Conservation (phyloP, 1,284 basidiomycete species). For the Cystobasidiaceae sp. region DNA sequence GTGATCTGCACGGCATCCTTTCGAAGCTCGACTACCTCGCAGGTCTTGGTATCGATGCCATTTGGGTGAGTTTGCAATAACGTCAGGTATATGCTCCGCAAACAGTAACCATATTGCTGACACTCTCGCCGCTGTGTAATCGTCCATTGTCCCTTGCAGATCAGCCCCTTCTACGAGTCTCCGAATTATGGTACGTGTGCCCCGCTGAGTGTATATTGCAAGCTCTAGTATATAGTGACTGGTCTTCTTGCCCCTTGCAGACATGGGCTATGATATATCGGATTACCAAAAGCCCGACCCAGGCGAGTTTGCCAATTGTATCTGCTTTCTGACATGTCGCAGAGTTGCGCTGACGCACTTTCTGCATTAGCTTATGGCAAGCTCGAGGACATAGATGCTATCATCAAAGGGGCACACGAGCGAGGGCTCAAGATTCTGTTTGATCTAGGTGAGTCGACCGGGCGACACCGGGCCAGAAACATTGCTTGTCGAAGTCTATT, state of each 20-base stretch:
- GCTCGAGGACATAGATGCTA: slow-evolving; percentile 63
- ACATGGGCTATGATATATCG: slow-evolving; percentile 43
- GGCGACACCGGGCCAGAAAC: background rate
- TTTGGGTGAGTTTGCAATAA: slow-evolving; percentile 73
- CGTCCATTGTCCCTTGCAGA: too few relatives aligned
- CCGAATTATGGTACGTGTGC: background rate
- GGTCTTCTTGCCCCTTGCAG: slow-evolving; percentile 29
- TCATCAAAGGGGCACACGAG: slow-evolving; percentile 58
- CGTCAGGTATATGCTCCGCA: slow-evolving; percentile 51
- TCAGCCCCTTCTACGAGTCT: background rate
- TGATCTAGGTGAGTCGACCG: slow-evolving; percentile 1
- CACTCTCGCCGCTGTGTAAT: background rate
- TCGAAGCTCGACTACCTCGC: slow-evolving; percentile 64
- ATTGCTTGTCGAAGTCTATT: background rate
- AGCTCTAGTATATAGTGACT: background rate
- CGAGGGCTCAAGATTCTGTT: slow-evolving; percentile 54
- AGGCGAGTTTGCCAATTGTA: background rate
- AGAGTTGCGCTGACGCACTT: background rate
- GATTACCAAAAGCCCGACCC: slow-evolving; percentile 38
- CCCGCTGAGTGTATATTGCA: background rate
- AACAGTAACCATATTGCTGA: background rate
- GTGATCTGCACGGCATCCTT: slow-evolving; percentile 65
- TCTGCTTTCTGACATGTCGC: background rate
- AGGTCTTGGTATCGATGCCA: slow-evolving; percentile 62
- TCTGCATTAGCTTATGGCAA: slow-evolving; percentile 59